Evolutionary conservation across 441 rosid genomes (phyloP), one percentile per base, ranked within the genome.

Genomic region (Croton setiger): DNA sequence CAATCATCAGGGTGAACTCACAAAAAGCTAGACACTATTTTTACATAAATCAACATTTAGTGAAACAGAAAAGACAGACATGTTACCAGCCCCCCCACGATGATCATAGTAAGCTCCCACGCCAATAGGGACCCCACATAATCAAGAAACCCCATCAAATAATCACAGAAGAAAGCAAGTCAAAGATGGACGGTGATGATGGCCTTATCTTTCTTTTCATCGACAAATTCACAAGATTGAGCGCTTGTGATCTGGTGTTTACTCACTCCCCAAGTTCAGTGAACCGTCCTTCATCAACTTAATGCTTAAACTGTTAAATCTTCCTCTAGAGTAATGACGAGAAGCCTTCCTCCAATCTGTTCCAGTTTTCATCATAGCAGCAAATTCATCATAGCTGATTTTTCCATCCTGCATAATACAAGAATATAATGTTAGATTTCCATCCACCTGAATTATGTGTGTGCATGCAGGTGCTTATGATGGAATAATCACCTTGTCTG

Each of bases 311-410:
- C 91, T 96, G 86, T 96, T 96, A 76, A 96, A 96, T 83, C 98
- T 88, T 68, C 98, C 99, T 80, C 99, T 89, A 0, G 99, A 96
- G 80, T 96, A 96, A 78, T 96, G 99, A 39, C 99, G 96, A 4
- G 99, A 96, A 17, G 97, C 99, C 78, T 96, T 96, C 79, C 99
- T 91, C 99, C 99, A 96, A 80, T 96, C 99, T 0, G 99, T 96
- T 71, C 99, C 99, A 0, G 98, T 91, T 82, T 87, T 96, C 99
- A 96, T 96, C 99, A 96, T 96, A 2, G 98, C 99, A 9, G 80
- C 91, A 66, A 96, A 96, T 84, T 96, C 99, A 58, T 93, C 96
- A 18, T 88, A 96, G 87, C 98, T 96, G 70, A 96, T 96, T 71
- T 73, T 79, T 37, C 99, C 99, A 55, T 96, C 99, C 99, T 96